These are phyloP conservation scores for Ramalina intermedia DNA, from an alignment of 495 filamentous ascomycete species.

Conservation along the genomic window DNA sequence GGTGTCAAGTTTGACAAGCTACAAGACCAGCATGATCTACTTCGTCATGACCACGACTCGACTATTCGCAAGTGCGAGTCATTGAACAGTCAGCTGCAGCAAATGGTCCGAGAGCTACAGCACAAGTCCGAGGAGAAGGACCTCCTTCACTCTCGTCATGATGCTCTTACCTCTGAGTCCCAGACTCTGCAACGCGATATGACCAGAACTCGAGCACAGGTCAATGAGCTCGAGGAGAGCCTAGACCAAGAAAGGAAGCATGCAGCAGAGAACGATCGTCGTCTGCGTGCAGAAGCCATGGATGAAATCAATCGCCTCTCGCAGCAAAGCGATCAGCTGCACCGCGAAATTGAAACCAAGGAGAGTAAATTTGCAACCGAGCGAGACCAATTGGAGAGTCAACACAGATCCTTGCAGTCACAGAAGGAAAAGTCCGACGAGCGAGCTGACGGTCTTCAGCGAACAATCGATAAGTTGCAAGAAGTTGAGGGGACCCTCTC, in stretches of 20 bases:
- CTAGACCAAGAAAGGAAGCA: constrained; percentile 45
- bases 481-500: constrained; percentile 49
- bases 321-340: constrained; percentile 53
- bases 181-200: constrained; percentile 50
- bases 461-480: constrained; percentile 58
- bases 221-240: constrained; percentile 42
- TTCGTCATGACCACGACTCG: constrained; percentile 25
- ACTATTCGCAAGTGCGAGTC: constrained; percentile 22
- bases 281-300: constrained; percentile 43
- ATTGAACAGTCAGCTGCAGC: constrained; percentile 34
- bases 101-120: constrained; percentile 39
- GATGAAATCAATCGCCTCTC: constrained; percentile 47
- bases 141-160: constrained; percentile 53
- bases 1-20: constrained; percentile 28
- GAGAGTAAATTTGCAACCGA: constrained; percentile 56
- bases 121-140: constrained; percentile 51
- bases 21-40: constrained; percentile 27
- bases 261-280: constrained; percentile 42
- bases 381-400: constrained; percentile 55
- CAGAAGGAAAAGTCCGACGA: constrained; percentile 55
- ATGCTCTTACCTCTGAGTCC: constrained; percentile 54
- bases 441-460: constrained; percentile 52
- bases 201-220: constrained; percentile 34
- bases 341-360: constrained; percentile 59
- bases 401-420: constrained; percentile 46